Percentiles rank a stretch among this genome's conserved stretches.
Conservation (phyloP, 2,329 filamentous ascomycete genomes). For the Ceratocystis cubensis region DNA sequence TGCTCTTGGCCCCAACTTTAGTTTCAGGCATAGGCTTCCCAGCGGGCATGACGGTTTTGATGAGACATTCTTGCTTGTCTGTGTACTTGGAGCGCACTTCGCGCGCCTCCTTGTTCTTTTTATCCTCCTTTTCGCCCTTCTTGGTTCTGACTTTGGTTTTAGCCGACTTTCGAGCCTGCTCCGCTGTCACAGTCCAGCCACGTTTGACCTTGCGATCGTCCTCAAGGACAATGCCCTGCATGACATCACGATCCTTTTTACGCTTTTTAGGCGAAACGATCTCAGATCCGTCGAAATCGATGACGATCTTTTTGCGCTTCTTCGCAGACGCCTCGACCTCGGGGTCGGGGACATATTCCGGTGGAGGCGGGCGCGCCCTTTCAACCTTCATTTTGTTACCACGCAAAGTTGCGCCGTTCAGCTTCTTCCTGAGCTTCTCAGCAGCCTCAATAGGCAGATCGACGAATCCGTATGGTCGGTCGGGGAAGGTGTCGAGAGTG, state of each 20-base stretch:
- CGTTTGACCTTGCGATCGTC: slow-evolving; percentile 70
- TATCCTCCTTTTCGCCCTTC: slow-evolving; percentile 35
- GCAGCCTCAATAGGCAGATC: slow-evolving; percentile 71
- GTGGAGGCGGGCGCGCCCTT: slow-evolving; percentile 49
- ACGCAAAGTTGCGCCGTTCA: slow-evolving; percentile 74
- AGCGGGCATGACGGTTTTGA: slow-evolving; percentile 62
- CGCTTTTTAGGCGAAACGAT: slow-evolving; percentile 33
- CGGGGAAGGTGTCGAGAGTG: slow-evolving; percentile 71
- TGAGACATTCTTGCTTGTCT: slow-evolving; percentile 66
- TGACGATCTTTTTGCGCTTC: slow-evolving; percentile 32
- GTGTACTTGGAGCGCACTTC: slow-evolving; percentile 64
- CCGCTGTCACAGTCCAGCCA: slow-evolving; percentile 67
- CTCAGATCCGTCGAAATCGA: slow-evolving; percentile 26
- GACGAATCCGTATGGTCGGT: slow-evolving; percentile 80
- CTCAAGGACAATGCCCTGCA: slow-evolving; percentile 58
- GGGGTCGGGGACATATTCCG: slow-evolving; percentile 31
- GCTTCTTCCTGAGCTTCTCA: slow-evolving; percentile 80
- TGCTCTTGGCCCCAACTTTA: slow-evolving; percentile 37
- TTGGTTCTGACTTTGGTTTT: slow-evolving; percentile 32
- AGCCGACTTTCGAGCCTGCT: slow-evolving; percentile 35
- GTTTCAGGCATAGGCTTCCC: slow-evolving; percentile 32
- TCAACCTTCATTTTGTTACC: slow-evolving; percentile 78
- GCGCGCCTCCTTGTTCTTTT: slow-evolving; percentile 43
- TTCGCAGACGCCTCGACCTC: slow-evolving; percentile 28
- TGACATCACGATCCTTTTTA: slow-evolving; percentile 39